Conservation (phyloP, 495 filamentous ascomycete genomes). For the Penicillium ochrochloron region DNA sequence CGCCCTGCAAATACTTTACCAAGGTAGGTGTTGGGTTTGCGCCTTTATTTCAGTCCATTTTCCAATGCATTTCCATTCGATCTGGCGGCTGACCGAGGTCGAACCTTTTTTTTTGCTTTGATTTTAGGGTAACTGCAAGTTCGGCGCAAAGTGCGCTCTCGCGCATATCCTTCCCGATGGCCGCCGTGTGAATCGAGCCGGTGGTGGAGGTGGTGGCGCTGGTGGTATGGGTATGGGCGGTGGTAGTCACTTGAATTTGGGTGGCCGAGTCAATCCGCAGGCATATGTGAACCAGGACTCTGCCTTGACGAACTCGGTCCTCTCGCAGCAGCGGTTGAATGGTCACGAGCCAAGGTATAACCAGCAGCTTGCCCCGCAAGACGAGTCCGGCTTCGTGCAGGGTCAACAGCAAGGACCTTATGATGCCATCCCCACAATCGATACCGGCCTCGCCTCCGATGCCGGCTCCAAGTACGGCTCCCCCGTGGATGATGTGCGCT, state of each 20-base stretch:
- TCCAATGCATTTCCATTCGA: background rate
- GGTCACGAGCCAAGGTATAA: conserved; percentile 50
- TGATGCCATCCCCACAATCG: conserved; percentile 72
- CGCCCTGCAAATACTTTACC: conserved; percentile 96
- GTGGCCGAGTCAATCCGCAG: conserved; percentile 73
- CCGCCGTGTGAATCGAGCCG: conserved; percentile 73
- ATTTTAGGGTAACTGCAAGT: conserved; percentile 94
- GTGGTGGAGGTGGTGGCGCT: conserved; percentile 32
- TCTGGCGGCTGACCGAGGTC: conserved; percentile 15
- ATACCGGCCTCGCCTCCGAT: conserved; percentile 77
- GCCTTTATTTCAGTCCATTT: background rate
- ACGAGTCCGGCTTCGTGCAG: conserved; percentile 52
- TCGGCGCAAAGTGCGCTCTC: conserved; percentile 94
- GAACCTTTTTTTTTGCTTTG: conserved; percentile 14
- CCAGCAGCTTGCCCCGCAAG: conserved; percentile 42
- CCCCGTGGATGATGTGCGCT: conserved; percentile 74
- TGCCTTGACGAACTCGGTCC: conserved; percentile 80
- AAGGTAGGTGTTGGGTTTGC: conserved; percentile 66
- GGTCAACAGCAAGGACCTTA: conserved; percentile 46
- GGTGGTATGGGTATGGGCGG: conserved; percentile 44
- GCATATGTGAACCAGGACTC: conserved; percentile 68
- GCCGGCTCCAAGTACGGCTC: conserved; percentile 84
- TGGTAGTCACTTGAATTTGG: conserved; percentile 65
- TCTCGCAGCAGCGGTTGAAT: conserved; percentile 69
- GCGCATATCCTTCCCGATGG: conserved; percentile 95